Evolutionary conservation across 2,329 filamentous ascomycete genomes (phyloP).

Genomic region (Ambrosiella cleistominuta): DNA sequence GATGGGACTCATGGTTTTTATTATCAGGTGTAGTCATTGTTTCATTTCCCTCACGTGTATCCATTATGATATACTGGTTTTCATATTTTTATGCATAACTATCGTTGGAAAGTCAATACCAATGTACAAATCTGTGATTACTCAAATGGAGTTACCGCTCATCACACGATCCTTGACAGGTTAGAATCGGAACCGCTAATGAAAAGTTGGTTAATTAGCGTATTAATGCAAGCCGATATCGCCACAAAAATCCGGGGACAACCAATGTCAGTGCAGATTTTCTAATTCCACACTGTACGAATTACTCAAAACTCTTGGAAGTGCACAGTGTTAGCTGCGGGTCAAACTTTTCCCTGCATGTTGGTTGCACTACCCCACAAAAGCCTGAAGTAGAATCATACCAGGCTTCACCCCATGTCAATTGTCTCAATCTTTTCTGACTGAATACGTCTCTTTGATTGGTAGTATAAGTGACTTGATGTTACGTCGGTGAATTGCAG

Average conservation of each 20-base stretch:
- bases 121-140: too few species aligned
- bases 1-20: too few species aligned
- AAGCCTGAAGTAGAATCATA: not conserved
- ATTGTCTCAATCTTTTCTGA: not conserved
- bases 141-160: too few species aligned
- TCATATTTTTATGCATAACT: too few species aligned
- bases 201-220: not conserved
- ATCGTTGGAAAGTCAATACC: too few species aligned
- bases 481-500: too few species aligned
- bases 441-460: too few species aligned
- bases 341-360: not conserved
- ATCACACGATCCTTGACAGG: not conserved
- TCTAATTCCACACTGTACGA: not conserved
- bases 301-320: not conserved
- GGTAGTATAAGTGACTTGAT: too few species aligned
- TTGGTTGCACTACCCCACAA: not conserved
- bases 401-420: not conserved
- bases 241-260: not conserved
- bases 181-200: not conserved
- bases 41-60: too few species aligned
- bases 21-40: too few species aligned
- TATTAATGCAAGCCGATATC: conserved; percentile 1
- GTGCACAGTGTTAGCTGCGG: not conserved
- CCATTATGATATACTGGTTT: too few species aligned
- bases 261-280: not conserved